A percentile compares a stretch with the other conserved stretches of the same genome.
Evolutionary conservation across 164 flowering plant genomes (phyloP).

Genomic region (Umbellularia californica): DNA sequence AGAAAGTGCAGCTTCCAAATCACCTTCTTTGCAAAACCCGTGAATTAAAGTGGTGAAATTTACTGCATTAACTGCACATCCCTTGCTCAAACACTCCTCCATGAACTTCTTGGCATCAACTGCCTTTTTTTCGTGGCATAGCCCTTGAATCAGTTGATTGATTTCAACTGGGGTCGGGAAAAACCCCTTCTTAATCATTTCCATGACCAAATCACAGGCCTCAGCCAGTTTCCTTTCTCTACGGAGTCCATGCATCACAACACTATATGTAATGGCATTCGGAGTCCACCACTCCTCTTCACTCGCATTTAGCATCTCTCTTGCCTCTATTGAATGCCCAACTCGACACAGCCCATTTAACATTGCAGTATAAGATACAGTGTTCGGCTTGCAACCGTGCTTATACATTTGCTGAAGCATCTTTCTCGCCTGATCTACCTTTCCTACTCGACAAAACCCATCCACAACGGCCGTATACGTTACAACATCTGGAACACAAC

Average conservation of each 20-base stretch:
- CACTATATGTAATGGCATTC: slow-evolving; percentile 80
- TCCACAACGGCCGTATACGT: slow-evolving; percentile 76
- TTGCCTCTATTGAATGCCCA: slow-evolving; percentile 76
- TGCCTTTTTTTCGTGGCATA: slow-evolving; percentile 51
- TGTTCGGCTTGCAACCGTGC: slow-evolving; percentile 83
- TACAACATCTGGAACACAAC: slow-evolving; percentile 84
- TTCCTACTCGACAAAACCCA: slow-evolving; percentile 65
- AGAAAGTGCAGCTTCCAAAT: slow-evolving; percentile 71
- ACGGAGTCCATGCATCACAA: slow-evolving; percentile 80
- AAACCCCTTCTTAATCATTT: slow-evolving; percentile 72
- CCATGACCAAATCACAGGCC: slow-evolving; percentile 66
- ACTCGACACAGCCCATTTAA: slow-evolving; percentile 64
- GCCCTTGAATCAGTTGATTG: slow-evolving; percentile 60
- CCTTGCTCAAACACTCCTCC: slow-evolving; percentile 72
- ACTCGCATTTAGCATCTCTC: slow-evolving; percentile 65
- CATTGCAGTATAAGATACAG: slow-evolving; percentile 75
- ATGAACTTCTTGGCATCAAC: slow-evolving; percentile 62
- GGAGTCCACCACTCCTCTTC: slow-evolving; percentile 91
- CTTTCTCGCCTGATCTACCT: slow-evolving; percentile 76
- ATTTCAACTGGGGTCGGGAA: slow-evolving; percentile 74
- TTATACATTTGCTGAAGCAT: slow-evolving; percentile 70
- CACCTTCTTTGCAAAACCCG: slow-evolving; percentile 69
- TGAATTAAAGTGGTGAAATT: slow-evolving; percentile 80
- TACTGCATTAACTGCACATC: slow-evolving; percentile 76
- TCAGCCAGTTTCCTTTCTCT: slow-evolving; percentile 69